Base-by-base conservation (phyloP, 176 grass and related monocot genomes). In the Saccharum spontaneum region DNA sequence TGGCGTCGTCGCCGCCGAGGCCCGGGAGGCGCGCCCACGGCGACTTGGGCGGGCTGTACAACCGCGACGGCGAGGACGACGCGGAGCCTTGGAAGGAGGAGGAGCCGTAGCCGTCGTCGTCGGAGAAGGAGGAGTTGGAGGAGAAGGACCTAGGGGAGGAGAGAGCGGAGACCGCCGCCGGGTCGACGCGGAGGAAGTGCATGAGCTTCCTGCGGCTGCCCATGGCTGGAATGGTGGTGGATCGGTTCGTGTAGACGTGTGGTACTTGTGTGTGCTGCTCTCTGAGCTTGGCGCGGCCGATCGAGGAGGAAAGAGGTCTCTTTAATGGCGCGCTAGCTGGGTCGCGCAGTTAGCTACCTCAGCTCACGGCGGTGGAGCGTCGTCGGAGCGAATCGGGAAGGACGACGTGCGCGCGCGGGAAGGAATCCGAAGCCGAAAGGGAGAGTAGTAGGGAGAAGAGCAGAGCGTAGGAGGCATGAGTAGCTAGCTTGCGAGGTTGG, bases 11-110 rank as follows among this genome's bases (percentile, higher is more conserved):
- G 52, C n/a, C 3, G 30, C 50, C 78, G 59, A 90, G 64, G 26
- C 86, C 84, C 3, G 86, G 86, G 54, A 91, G 84, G 38, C 77
- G 44, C 20, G 71, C 31, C 91, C 91, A 93, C 44, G 91, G 88
- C 24, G 91, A 93, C 64, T 80, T 90, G 23, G 82, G 83, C 18
- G 52, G 52, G 52, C 52, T 55, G 52, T 55, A 38, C 37, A 5
- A 61, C 22, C 17, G 22, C 22, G 57, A 94, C 48, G 93, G 83
- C 13, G 86, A 79, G 37, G 91, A 89, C 6, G 86, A 3, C 0
- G 65, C 11, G 13, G 86, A 87, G 18, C 37, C 8, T 0, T 85
- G 49, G 73, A 43, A 82, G 10, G 86, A 89, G 6, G 67, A 57
- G 16, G 62, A 76, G 84, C 50, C 44, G 57, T 75, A 46, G 2